Conservation (phyloP, 2,329 filamentous ascomycete genomes). For the Cercospora beticola region DNA sequence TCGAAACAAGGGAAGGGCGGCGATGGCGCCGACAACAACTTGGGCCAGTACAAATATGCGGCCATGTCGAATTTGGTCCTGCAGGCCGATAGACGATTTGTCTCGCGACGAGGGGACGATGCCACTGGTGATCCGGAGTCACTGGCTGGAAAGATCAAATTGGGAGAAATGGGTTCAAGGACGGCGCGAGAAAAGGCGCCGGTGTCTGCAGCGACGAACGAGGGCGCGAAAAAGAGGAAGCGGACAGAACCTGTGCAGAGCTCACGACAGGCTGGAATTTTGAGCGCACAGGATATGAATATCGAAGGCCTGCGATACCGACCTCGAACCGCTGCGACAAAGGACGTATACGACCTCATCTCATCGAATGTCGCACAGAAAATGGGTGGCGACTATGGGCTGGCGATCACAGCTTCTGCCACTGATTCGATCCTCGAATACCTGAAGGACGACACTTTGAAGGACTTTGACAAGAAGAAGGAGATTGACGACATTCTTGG, state of each 20-base stretch:
- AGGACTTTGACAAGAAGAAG: conserved; percentile 98
- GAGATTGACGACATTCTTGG: conserved; percentile 93
- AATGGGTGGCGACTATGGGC: conserved; percentile 89
- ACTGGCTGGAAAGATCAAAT: conserved; percentile 87
- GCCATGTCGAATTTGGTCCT: conserved; percentile 98
- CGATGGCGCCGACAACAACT: conserved; percentile 36
- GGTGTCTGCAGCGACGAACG: conserved; percentile 57
- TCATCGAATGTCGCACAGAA: conserved; percentile 84
- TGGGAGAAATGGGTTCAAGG: conserved; percentile 89
- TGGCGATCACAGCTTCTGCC: conserved; percentile 88
- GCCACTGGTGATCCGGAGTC: conserved; percentile 97
- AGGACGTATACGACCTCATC: conserved; percentile 91
- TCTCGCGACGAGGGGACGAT: conserved; percentile 89
- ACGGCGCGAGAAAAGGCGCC: conserved; percentile 77
- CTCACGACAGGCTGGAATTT: conserved; percentile 70
- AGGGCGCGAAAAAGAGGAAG: conserved; percentile 79
- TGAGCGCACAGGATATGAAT: conserved; percentile 79
- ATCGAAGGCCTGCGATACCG: conserved; percentile 91
- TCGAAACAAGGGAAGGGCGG: conserved; percentile 28
- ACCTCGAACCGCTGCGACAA: conserved; percentile 85
- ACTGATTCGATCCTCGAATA: conserved; percentile 89
- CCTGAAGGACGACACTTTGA: conserved; percentile 91
- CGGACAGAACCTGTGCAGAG: conserved; percentile 66
- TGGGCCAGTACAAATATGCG: conserved; percentile 43
- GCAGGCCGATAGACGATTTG: conserved; percentile 97